These are phyloP conservation scores for Cladosporium austrohemisphaericum DNA, from an alignment of 2,329 filamentous ascomycete genomes.

Conservation along the genomic window DNA sequence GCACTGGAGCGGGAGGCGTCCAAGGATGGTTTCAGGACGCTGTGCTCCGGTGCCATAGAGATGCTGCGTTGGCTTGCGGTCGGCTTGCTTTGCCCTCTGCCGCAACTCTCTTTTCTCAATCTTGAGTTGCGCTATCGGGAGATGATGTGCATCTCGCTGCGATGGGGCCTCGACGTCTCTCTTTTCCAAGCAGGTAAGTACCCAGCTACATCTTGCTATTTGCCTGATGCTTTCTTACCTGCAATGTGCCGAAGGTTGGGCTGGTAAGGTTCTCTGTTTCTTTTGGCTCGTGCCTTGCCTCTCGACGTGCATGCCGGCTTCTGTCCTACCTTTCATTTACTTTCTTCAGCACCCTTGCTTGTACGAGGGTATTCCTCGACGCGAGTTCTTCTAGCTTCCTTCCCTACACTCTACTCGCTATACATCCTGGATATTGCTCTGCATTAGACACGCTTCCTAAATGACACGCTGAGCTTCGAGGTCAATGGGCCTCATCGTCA, in stretches of 20 bases:
- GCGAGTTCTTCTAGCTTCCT: conserved; percentile 1
- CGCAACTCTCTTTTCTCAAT: not conserved
- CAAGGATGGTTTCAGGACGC: conserved; percentile 2
- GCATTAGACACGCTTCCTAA: conserved; percentile 14
- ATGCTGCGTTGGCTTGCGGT: conserved; percentile 6
- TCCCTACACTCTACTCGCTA: conserved; percentile 11
- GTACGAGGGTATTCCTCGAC: not conserved
- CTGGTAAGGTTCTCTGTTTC: not conserved
- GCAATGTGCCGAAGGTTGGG: not conserved
- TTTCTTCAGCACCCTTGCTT: conserved; percentile 8
- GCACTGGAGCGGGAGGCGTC: conserved; percentile 6
- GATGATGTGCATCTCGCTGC: not conserved
- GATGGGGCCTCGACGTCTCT: no score
- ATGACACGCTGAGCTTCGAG: conserved; percentile 12
- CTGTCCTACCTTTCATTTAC: conserved; percentile 14
- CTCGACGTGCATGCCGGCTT: conserved; percentile 5
- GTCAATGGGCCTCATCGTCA: conserved; percentile 33
- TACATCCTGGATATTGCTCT: not conserved
- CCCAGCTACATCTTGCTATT: no score
- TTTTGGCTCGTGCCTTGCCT: conserved; percentile 14
- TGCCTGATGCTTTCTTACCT: not conserved
- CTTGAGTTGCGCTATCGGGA: not conserved
- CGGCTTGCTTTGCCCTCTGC: conserved; percentile 9
- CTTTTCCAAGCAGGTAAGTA: no score
- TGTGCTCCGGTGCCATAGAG: conserved; percentile 9